These are phyloP conservation scores for Smithsoniella earleae DNA, from an alignment of 163 green algal genomes.

Conservation along the genomic window DNA sequence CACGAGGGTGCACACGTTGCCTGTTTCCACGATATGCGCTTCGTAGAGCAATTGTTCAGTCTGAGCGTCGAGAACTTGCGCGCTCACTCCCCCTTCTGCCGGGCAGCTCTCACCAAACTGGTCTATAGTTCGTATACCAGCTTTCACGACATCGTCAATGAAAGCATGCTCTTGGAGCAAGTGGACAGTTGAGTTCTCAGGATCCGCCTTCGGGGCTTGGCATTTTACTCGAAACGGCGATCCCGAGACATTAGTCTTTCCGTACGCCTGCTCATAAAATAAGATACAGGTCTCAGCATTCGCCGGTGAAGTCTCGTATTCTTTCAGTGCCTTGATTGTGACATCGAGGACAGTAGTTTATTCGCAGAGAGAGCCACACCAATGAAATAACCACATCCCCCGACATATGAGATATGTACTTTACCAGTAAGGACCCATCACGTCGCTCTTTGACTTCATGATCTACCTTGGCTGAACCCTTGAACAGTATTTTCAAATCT, in stretches of 20 bases:
- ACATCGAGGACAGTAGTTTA: neutral
- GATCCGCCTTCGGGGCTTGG: neutral
- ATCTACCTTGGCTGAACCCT: conserved; percentile 17
- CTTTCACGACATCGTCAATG: conserved; percentile 21
- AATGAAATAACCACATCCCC: neutral
- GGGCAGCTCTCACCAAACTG: conserved; percentile 21
- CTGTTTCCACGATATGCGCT: conserved; percentile 8
- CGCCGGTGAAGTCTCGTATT: neutral
- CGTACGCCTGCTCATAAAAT: conserved; percentile 1
- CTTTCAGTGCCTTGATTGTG: neutral
- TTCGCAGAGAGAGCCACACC: neutral
- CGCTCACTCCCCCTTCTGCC: neutral
- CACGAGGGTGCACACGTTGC: conserved; percentile 13
- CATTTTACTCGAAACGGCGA: conserved; percentile 15
- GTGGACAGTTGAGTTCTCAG: conserved; percentile 16
- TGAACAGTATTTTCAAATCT: conserved; percentile 29
- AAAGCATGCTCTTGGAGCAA: conserved; percentile 25
- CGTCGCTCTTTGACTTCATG: conserved; percentile 10
- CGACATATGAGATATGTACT: conserved; percentile 27
- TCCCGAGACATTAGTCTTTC: neutral
- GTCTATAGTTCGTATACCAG: conserved; percentile 5
- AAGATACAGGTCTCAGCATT: neutral
- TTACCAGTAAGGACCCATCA: conserved; percentile 27
- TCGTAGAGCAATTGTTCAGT: conserved; percentile 24
- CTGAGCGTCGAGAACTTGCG: conserved; percentile 19